Evolutionary conservation across 176 grass and related monocot genomes (phyloP).

Genomic region (Phyllostachys edulis): DNA sequence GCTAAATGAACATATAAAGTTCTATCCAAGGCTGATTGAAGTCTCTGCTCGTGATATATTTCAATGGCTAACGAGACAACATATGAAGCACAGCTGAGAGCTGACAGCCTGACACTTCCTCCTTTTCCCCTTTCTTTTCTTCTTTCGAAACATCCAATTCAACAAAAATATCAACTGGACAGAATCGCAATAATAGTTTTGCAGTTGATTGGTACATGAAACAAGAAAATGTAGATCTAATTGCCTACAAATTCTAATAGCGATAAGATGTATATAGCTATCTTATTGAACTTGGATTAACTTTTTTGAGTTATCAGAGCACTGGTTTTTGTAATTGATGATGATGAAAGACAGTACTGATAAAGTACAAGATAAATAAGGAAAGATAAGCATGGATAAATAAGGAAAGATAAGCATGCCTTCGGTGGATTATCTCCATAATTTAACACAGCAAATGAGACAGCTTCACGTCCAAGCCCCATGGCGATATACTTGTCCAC

Average conservation of each 20-base stretch:
- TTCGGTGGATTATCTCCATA: conserved; percentile 83
- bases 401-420: conserved; percentile 37
- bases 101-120: no score
- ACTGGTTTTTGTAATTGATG: not conserved
- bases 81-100: no score
- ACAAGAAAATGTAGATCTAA: not conserved
- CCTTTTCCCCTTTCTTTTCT: not conserved
- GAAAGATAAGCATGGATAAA: not conserved
- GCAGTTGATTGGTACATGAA: not conserved
- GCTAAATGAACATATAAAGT: not conserved
- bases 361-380: not conserved
- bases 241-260: not conserved
- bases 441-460: conserved; percentile 85
- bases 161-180: not conserved
- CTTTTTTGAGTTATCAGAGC: not conserved
- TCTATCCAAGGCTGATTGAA: no score
- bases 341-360: not conserved
- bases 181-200: not conserved
- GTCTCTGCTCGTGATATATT: no score
- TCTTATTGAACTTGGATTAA: not conserved
- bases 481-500: conserved; percentile 82
- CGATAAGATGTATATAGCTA: not conserved
- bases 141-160: not conserved
- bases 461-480: conserved; percentile 81
- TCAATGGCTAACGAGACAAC: no score